Conservation (phyloP, 164 flowering plant species). For the Berberis thunbergii region DNA sequence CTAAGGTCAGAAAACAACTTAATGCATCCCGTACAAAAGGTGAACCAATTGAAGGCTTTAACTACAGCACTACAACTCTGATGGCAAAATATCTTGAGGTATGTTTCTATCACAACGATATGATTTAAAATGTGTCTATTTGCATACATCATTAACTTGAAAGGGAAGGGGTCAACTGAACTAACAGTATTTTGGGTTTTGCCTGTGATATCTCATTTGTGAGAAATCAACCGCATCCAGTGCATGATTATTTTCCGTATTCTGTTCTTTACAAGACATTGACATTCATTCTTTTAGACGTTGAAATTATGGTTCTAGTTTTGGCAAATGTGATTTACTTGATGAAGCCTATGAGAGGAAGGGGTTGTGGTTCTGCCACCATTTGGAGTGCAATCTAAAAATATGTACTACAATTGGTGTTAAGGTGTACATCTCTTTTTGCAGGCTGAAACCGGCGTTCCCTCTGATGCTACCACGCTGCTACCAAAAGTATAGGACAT, state of each 20-base stretch:
- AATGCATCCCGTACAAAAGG: constrained; percentile 59
- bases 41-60: constrained; percentile 73
- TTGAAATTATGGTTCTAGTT: too few relatives aligned
- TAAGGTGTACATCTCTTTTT: background rate
- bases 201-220: too few relatives aligned
- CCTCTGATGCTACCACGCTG: constrained; percentile 33
- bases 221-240: too few relatives aligned
- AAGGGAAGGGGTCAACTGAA: too few relatives aligned
- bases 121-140: background rate
- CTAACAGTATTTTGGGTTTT: too few relatives aligned
- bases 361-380: too few relatives aligned
- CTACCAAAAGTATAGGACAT: constrained; percentile 27
- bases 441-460: constrained; percentile 51
- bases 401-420: background rate
- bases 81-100: constrained; percentile 72
- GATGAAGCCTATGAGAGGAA: too few relatives aligned
- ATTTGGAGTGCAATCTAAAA: too few relatives aligned
- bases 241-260: too few relatives aligned
- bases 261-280: too few relatives aligned
- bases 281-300: background rate
- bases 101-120: constrained; percentile 4
- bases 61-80: constrained; percentile 62
- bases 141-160: too few relatives aligned
- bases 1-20: constrained; percentile 84
- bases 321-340: too few relatives aligned